These are phyloP conservation scores for Kernera saxatilis DNA, from an alignment of 345 rosid genomes.

Conservation along the genomic window DNA sequence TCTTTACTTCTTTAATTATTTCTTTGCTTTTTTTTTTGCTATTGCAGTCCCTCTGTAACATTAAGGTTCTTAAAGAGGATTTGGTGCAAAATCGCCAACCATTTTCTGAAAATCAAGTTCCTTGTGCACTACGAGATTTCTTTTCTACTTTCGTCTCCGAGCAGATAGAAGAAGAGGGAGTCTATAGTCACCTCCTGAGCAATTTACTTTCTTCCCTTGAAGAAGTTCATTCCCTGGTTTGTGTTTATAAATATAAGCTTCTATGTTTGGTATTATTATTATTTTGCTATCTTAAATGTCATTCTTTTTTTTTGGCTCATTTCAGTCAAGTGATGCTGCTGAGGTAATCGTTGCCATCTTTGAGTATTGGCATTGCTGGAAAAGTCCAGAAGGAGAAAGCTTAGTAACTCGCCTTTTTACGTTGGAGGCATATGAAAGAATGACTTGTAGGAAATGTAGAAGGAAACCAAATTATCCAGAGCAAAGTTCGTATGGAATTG, in stretches of 20 bases:
- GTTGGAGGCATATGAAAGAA: slow-evolving; percentile 9
- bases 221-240: slow-evolving; percentile 1
- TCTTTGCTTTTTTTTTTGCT: not conserved
- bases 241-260: not conserved
- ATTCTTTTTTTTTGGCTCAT: not conserved
- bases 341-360: not conserved
- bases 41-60: slow-evolving; percentile 6
- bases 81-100: not conserved
- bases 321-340: slow-evolving; percentile 3
- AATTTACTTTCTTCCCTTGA: slow-evolving; percentile 6
- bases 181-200: not conserved
- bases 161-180: not conserved
- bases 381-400: slow-evolving; percentile 10
- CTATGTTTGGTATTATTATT: too few relatives aligned
- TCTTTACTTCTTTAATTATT: not conserved
- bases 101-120: not conserved
- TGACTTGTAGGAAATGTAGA: slow-evolving; percentile 1
- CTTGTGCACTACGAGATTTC: not conserved
- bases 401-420: slow-evolving; percentile 4
- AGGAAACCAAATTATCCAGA: not conserved
- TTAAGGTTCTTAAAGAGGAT: not conserved
- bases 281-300: too few relatives aligned
- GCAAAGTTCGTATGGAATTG: slow-evolving; percentile 7
- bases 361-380: slow-evolving; percentile 11
- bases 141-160: not conserved